Base-by-base conservation (phyloP, 306 rosid genomes). In the Quercus ilex region DNA sequence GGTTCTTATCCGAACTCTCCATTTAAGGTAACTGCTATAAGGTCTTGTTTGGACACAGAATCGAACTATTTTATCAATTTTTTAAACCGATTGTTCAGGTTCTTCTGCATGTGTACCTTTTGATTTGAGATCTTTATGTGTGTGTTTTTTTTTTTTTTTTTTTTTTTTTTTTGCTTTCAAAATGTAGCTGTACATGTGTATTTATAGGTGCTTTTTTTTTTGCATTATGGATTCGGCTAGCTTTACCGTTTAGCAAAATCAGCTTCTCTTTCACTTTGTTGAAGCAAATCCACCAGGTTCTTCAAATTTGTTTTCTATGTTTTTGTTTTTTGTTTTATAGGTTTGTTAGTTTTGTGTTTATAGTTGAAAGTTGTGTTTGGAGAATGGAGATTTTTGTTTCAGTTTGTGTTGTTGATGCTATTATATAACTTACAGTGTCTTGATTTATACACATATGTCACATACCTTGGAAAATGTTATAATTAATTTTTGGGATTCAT, bases 281-380 rank as follows among this genome's bases (percentile, higher is more conserved):
- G 74, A 81, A 78, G 56, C 76, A 73, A 49, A 78, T 86, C 35
- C 74, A 70, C 59, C 59, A 87, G 90, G 92, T 91, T 23, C 77
- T 64, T 79, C 75, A 55, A 64, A 13, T 13, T 38, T 43, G 30
- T 26, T 4, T 60, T 33, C 78, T 55, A 72, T 30, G 63, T 64
- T 41, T 3, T 76, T 81, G 60, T 57, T 5, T 20, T 59, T 28
- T 6, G 14, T 49, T 51, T 17, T 10, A 33, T 35, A 23, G 15
- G 17, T 20, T 21, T 60, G 68, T 15, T 26, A 49, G 59, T 78
- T 72, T 25, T 72, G 58, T 69, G 33, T 71, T 62, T 59, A 19
- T 19, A 35, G 52, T 33, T 67, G 72, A 28, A 28, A 28, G 43
- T 8, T 31, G 14, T 31, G 17, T 8, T 77, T 31, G 14, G 41